phyloP scores from a whole-genome alignment of 1,284 basidiomycete genomes.

The Taiwanofungus camphoratus region DNA sequence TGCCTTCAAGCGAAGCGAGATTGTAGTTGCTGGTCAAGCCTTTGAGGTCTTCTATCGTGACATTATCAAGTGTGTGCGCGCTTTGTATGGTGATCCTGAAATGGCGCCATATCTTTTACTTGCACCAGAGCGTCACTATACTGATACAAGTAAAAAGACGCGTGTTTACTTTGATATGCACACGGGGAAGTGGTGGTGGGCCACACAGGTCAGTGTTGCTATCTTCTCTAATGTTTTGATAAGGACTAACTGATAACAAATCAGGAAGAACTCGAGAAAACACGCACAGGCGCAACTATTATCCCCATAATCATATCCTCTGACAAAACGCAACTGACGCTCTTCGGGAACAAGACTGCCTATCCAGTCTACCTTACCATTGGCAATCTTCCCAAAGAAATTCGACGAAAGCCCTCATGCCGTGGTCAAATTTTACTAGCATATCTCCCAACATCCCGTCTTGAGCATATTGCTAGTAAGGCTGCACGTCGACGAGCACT shows the following conservation, averaged over 20 bases:
- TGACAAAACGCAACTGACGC: constrained; percentile 33
- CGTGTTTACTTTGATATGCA: constrained; percentile 24
- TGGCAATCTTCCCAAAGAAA: constrained; percentile 38
- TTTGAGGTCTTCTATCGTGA: constrained; percentile 26
- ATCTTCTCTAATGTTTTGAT: neutral
- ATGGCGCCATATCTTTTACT: constrained; percentile 16
- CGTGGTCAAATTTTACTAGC: constrained; percentile 32
- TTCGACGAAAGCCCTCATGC: constrained; percentile 30
- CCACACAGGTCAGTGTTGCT: constrained; percentile 28
- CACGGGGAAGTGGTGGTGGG: constrained; percentile 34
- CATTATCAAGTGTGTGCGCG: constrained; percentile 23
- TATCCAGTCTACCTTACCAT: constrained; percentile 40
- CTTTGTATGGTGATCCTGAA: constrained; percentile 14
- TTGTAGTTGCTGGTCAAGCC: constrained; percentile 18
- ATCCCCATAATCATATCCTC: constrained; percentile 36
- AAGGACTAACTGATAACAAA: neutral
- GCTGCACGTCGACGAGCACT: constrained; percentile 13
- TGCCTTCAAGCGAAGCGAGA: constrained; percentile 16
- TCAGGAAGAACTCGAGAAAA: constrained; percentile 25
- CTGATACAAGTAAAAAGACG: constrained; percentile 15
- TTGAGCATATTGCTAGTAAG: constrained; percentile 26
- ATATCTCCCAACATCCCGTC: constrained; percentile 32
- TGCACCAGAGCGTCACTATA: constrained; percentile 28
- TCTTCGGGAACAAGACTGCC: constrained; percentile 33
- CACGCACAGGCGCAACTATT: constrained; percentile 31